Base-by-base conservation (phyloP, 2,329 filamentous ascomycete genomes). In the Neofusicoccum umdonicola region DNA sequence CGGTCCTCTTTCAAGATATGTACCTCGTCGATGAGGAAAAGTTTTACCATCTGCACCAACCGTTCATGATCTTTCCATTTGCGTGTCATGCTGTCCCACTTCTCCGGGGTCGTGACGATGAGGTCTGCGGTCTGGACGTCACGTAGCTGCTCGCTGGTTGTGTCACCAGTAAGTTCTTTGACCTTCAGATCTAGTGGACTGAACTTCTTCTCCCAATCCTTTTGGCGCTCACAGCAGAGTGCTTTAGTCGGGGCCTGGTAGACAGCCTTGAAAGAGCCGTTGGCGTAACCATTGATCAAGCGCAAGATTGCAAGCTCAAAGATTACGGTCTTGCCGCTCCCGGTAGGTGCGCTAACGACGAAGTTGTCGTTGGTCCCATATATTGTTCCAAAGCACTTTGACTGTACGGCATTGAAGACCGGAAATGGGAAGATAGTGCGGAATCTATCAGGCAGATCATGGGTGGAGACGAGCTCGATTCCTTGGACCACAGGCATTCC, bases 241-340 rank as follows among this genome's bases (percentile, higher is more conserved):
- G 92, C 90, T 69, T 95, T 96, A 0, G 90, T 94, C 0, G 92
- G 92, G 11, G 92, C 92, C 76, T 92, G 90, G 70, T 96, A 96
- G 3, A 96, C 85, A 48, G 94, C 87, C 74, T 96, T 96, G 82
- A 89, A 93, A 88, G 81, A 73, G 12, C 78, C 86, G 71, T 77
- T 85, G 71, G 75, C 81, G 54, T 84, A 81, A 4, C 78, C 81
- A 41, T 83, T 82, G 31, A 90, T 81, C 2, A 93, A 81, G 65
- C 86, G 87, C 76, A 91, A 94, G 41, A 96, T 90, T 3, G 91
- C 91, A 51, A 96, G 82, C 75, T 96, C 92, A 67, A 96, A 83
- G 9, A 95, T 83, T 0, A 84, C 90, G 0, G 92, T 96, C 75
- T 96, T 96, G 2, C 92, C 92, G 74, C 91, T 93, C 8, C 92